Conservation (phyloP, 2,329 filamentous ascomycete genomes). For the Lizonia empirigonia region DNA sequence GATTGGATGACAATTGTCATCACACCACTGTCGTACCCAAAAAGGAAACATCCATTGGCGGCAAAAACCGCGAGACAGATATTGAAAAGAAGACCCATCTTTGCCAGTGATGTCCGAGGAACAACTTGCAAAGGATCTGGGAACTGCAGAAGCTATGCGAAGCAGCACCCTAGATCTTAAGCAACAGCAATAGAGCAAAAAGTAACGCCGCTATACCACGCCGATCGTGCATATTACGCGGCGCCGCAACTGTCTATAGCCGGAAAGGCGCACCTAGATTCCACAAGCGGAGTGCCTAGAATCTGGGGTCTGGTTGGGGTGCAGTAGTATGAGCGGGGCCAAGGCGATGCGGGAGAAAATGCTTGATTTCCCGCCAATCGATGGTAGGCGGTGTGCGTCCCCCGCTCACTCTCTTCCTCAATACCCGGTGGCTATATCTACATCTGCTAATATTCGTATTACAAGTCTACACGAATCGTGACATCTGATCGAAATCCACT, state of each 20-base stretch:
- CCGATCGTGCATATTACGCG: constrained; percentile 19
- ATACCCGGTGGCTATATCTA: constrained; percentile 13
- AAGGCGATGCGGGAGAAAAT: constrained; percentile 15
- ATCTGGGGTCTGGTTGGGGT: constrained; percentile 29
- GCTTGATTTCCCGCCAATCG: constrained; percentile 34
- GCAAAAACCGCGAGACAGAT: constrained; percentile 52
- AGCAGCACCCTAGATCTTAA: constrained; percentile 2
- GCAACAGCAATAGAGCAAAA: not conserved
- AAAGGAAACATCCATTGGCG: constrained; percentile 49
- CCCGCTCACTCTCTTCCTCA: constrained; percentile 2
- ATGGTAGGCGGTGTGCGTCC: not conserved
- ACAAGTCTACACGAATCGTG: not conserved
- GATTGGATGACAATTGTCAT: constrained; percentile 61
- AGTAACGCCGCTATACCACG: constrained; percentile 13
- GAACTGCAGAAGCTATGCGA: not conserved
- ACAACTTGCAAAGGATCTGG: not conserved
- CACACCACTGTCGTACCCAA: constrained; percentile 49
- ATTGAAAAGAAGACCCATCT: constrained; percentile 53
- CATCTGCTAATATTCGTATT: not conserved
- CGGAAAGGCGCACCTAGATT: constrained; percentile 34
- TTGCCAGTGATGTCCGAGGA: not conserved
- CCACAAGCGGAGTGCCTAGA: constrained; percentile 18
- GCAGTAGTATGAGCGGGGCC: constrained; percentile 26
- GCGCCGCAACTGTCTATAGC: constrained; percentile 18
- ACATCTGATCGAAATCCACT: not conserved